A percentile compares a stretch with the other conserved stretches of the same genome.
Conservation (phyloP, 192 early-diverging fungal species). For the Geranomyces variabilis region DNA sequence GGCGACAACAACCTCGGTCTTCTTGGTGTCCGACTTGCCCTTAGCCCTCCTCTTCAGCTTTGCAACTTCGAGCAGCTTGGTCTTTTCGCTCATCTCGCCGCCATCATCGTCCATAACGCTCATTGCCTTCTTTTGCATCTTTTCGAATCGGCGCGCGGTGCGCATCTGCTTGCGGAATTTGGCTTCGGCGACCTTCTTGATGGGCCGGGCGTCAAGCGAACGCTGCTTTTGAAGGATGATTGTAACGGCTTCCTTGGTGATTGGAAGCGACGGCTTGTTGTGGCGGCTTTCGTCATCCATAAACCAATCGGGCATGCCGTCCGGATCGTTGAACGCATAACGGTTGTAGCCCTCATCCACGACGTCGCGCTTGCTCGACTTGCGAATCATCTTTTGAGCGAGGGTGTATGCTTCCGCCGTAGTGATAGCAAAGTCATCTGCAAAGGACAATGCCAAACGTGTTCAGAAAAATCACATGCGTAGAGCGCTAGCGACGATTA, state of each 20-base stretch:
- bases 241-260: conserved; percentile 95
- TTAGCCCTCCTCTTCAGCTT: conserved; percentile 81
- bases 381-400: conserved; percentile 80
- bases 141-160: conserved; percentile 72
- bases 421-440: conserved; percentile 69
- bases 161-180: conserved; percentile 95
- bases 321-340: conserved; percentile 83
- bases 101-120: conserved; percentile 83
- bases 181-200: conserved; percentile 99
- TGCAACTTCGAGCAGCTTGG: conserved; percentile 80
- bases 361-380: conserved; percentile 77
- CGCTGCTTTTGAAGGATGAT: conserved; percentile 79
- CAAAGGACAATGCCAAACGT: not conserved
- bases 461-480: not conserved
- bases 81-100: conserved; percentile 84
- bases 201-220: conserved; percentile 94
- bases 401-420: conserved; percentile 91
- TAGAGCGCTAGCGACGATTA: too few species aligned
- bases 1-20: conserved; percentile 90
- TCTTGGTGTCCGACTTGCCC: conserved; percentile 70
- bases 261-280: conserved; percentile 86
- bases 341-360: conserved; percentile 92
- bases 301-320: conserved; percentile 83
- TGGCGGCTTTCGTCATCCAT: conserved; percentile 87
- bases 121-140: conserved; percentile 87